A percentile compares a stretch with the other conserved stretches of the same genome.
phyloP scores from a whole-genome alignment of 2,329 filamentous ascomycete species.

The Dactylonectria macrodidyma region DNA sequence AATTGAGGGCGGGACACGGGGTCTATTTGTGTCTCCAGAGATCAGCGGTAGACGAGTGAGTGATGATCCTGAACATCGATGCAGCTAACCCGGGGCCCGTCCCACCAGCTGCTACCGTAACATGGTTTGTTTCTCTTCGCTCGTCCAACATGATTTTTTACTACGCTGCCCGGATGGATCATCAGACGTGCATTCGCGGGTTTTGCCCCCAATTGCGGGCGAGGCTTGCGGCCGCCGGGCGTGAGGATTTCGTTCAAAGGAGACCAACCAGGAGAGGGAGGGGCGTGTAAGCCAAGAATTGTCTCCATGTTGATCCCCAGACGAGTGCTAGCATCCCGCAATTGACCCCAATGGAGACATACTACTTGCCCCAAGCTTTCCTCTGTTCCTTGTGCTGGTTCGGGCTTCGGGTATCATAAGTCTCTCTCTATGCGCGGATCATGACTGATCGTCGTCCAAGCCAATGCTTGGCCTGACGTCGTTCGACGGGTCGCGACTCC shows the following conservation, averaged over 20 bases:
- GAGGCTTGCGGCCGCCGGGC: not conserved
- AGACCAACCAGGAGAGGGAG: not conserved
- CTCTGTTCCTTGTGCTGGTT: not conserved
- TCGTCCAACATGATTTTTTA: not conserved
- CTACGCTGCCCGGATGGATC: constrained; percentile 18
- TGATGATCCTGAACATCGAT: too few species aligned
- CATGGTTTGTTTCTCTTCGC: constrained; percentile 1
- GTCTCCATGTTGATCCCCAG: not conserved
- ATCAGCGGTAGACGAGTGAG: not conserved
- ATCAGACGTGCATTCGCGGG: constrained; percentile 24
- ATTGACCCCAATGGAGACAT: not conserved
- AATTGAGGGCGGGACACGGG: constrained; percentile 16
- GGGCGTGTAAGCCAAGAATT: not conserved
- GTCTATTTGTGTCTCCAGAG: constrained; percentile 22
- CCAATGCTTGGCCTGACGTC: constrained; percentile 19
- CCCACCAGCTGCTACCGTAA: not conserved
- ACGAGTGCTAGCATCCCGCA: constrained; percentile 7
- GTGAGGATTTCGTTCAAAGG: not conserved
- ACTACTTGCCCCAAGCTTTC: not conserved
- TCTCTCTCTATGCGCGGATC: not conserved
- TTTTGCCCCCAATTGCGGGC: constrained; percentile 9
- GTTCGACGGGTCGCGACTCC: constrained; percentile 22
- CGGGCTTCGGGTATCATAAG: too few species aligned
- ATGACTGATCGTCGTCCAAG: not conserved
- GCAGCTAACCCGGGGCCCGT: too few species aligned